Percentiles rank a stretch among this genome's conserved stretches.
phyloP scores from a whole-genome alignment of 78 protist species.

The Salpingoeca rosetta region DNA sequence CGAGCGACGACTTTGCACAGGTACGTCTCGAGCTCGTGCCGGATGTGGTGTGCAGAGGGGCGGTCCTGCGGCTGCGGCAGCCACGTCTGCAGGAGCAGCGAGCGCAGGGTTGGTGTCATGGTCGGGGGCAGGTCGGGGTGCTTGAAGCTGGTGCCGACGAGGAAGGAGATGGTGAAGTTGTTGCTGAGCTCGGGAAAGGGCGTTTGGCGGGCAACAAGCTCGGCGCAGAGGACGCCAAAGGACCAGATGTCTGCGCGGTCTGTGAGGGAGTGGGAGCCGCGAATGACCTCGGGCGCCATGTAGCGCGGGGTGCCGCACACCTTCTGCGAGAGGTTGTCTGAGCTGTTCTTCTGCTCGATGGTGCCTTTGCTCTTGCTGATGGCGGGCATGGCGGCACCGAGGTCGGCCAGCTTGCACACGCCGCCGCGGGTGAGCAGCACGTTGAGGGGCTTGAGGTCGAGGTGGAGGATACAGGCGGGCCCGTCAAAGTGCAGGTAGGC shows the following conservation, averaged over 20 bases:
- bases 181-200: background rate
- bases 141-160: background rate
- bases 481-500: background rate
- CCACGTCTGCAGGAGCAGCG: too few species aligned
- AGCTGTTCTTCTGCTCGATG: too few species aligned
- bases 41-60: too few species aligned
- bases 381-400: background rate
- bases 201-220: background rate
- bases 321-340: too few species aligned
- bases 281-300: background rate
- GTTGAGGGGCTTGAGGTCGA: background rate
- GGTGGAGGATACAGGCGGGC: background rate
- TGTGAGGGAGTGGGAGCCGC: background rate
- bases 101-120: background rate
- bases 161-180: background rate
- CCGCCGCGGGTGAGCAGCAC: background rate
- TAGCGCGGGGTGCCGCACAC: background rate
- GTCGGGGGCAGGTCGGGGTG: background rate
- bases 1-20: too few species aligned
- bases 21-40: too few species aligned
- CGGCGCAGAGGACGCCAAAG: background rate
- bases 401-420: background rate
- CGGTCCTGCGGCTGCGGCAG: too few species aligned
- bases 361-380: too few species aligned
- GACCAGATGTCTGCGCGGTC: background rate